phyloP scores from a whole-genome alignment of 176 grass and related monocot genomes.

The Eremochloa ophiuroides region DNA sequence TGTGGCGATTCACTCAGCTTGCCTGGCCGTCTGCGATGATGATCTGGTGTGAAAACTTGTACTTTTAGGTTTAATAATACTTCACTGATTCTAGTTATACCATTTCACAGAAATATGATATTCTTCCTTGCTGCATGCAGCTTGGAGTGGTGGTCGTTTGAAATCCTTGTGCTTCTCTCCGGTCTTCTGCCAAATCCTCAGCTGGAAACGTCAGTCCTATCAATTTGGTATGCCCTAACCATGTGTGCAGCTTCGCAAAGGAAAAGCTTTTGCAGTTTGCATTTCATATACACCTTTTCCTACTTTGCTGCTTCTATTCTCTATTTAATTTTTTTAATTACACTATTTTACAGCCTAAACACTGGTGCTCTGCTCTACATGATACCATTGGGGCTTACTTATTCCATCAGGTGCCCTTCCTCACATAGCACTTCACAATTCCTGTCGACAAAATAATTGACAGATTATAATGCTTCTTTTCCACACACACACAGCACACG shows the following conservation, averaged over 20 bases:
- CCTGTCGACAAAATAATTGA: no score
- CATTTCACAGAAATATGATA: not conserved
- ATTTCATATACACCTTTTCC: not conserved
- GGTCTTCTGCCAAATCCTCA: conserved; percentile 2
- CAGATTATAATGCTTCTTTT: not conserved
- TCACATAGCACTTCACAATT: no score
- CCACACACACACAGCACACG: not conserved
- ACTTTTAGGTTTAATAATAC: no score
- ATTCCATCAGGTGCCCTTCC: not conserved
- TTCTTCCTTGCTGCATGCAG: not conserved
- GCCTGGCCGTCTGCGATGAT: not conserved
- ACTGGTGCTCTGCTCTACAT: not conserved
- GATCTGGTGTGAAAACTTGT: not conserved
- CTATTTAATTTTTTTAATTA: not conserved
- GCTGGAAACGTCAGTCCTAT: not conserved
- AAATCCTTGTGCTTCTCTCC: not conserved
- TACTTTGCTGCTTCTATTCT: not conserved
- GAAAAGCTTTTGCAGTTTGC: not conserved
- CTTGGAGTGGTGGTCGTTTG: conserved; percentile 11
- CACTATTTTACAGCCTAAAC: not conserved
- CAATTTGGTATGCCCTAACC: not conserved
- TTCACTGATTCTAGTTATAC: not conserved
- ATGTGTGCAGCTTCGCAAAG: no score
- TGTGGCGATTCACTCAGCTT: not conserved
- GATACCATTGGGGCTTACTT: not conserved